Base-by-base conservation (phyloP, 1,284 basidiomycete genomes). In the Phlebopus sp. region DNA sequence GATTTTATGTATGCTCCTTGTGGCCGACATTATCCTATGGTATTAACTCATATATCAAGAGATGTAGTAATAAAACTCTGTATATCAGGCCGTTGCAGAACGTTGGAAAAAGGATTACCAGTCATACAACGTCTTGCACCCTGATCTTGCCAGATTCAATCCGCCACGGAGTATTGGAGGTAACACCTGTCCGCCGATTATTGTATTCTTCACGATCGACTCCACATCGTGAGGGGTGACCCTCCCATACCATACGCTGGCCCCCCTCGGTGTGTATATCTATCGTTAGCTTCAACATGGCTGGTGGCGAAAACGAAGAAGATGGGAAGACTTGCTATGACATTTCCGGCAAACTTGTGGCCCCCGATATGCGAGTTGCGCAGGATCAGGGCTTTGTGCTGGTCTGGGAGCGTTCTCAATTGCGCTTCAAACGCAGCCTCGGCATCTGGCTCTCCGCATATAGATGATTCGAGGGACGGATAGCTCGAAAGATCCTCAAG, bases 181-280 rank as follows among this genome's bases (percentile, higher is more conserved):
- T 13, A 97, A 77, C 37, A 97, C 76, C 60, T 85, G 79, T 3
- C 94, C 94, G 11, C 81, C 75, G 48, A 92, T 75, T 48, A 97
- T 84, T 7, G 94, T 97, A 57, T 92, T 85, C 58, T 84, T 78
- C 37, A 97, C 92, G 45, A 97, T 86, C 5, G 84, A 78, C 40
- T 90, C 86, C 39, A 93, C 86, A 59, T 95, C 88, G 60, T 92
- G 87, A 9, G 93, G 84, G 32, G 87, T 86, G 2, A 96, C 92
- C 29, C 95, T 84, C n/a, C 94, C 95, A 61, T 97, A 97, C 82
- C 92, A 95, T 21, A 96, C 77, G 38, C 84, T 82, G 21, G 84
- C 78, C 14, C 93, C 93, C 47, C 84, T 81, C 0, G 94, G 92
- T 50, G 86, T 88, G 67, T 91, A 86, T 59, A 96, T 89, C 90